Conservation (phyloP, 1,284 basidiomycete genomes). For the Ustilago nuda region DNA sequence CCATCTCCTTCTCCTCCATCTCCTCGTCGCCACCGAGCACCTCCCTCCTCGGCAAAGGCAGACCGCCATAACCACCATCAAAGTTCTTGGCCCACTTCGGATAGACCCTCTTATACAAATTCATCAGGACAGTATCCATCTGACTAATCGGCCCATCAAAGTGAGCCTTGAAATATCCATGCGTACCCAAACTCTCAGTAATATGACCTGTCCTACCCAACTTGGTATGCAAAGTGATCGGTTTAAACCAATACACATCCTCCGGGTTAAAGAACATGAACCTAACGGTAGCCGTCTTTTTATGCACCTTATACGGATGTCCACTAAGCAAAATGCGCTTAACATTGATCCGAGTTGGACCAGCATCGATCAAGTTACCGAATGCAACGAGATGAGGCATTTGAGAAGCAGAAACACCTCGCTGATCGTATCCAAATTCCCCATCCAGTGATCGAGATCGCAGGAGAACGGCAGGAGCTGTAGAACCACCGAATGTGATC, state of each 20-base stretch:
- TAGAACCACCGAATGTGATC: slow-evolving; percentile 81
- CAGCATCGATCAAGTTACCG: slow-evolving; percentile 85
- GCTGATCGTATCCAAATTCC: slow-evolving; percentile 63
- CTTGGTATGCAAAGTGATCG: slow-evolving; percentile 92
- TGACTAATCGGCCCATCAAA: slow-evolving; percentile 95
- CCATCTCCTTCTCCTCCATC: slow-evolving; percentile 5
- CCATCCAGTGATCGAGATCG: slow-evolving; percentile 49
- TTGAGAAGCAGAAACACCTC: slow-evolving; percentile 63
- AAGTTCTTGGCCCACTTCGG: slow-evolving; percentile 77
- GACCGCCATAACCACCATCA: slow-evolving; percentile 18
- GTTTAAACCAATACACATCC: slow-evolving; percentile 92
- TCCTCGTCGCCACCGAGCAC: slow-evolving; percentile 8
- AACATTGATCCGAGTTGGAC: slow-evolving; percentile 86
- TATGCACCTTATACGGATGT: slow-evolving; percentile 97
- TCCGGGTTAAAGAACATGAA: slow-evolving; percentile 99
- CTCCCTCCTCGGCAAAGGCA: slow-evolving; percentile 37
- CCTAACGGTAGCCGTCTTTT: slow-evolving; percentile 94
- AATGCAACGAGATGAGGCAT: slow-evolving; percentile 82
- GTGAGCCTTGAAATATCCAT: slow-evolving; percentile 94
- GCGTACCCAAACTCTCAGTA: slow-evolving; percentile 92
- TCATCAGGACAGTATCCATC: slow-evolving; percentile 75
- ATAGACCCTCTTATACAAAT: slow-evolving; percentile 76
- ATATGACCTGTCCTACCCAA: slow-evolving; percentile 89
- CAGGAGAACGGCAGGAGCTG: slow-evolving; percentile 60
- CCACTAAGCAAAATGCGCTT: slow-evolving; percentile 94